Evolutionary conservation across 2,329 filamentous ascomycete species (phyloP), one percentile per base, ranked within the genome.

Genomic region (Phialocephala sp.): DNA sequence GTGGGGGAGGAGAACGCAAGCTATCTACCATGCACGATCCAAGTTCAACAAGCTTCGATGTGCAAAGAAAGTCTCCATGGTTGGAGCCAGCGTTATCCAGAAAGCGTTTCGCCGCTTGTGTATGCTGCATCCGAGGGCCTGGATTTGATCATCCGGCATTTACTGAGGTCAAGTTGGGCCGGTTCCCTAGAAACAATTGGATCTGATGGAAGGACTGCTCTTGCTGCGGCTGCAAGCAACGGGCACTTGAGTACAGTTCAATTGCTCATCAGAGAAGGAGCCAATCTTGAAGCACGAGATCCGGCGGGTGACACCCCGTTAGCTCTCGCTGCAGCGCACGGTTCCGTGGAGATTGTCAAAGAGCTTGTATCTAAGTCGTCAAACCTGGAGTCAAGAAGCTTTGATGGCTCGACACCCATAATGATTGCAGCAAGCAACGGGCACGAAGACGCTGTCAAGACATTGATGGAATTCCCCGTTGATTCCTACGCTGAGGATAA

Each of bases 361-460:
- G 35, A 20, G 20, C 55, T 57, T 14, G 20, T 57, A 14, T 20
- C 4, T 8, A 8, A 3, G 12, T 35, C 20, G 5, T 32, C 18
- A 22, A 57, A 57, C n/a, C 18, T 20, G 18, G 20, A 57, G 2
- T 4, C 8, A n/a, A 20, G 12, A 37, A 14, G 32, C 6, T n/a
- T 22, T 14, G 55, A 36, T 14, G 15, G 18, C 3, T 8, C 32
- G 2, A 57, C 55, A 12, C 18, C 55, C 1, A 8, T 37, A 4
- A 37, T 37, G 18, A 59, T 59, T 27, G 57, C 57, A 43, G 57
- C 39, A 27, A 35, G 37, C 24, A 47, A 43, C 11, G 57, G 39
- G 14, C 36, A 59, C 22, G 11, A n/a, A 11, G 22, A 43, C 8
- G 47, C 45, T 8, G 39, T 47, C 24, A 43, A 32, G 22, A 6